These are phyloP conservation scores for Pelargonium cotyledonis DNA, from an alignment of 441 rosid species.

Conservation along the genomic window DNA sequence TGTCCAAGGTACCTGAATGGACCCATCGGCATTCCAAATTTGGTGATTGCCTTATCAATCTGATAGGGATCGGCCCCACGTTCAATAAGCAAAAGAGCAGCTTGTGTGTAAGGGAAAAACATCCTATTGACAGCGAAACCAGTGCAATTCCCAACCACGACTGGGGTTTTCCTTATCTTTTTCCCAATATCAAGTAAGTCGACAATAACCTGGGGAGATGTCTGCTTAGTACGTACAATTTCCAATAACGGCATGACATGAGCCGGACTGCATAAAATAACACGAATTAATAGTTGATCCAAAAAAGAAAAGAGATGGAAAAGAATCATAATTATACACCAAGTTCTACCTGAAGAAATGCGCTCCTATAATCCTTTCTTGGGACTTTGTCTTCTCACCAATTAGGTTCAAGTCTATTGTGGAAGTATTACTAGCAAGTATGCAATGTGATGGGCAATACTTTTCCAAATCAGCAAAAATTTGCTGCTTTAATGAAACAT, in stretches of 20 bases:
- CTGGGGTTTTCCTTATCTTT: slow-evolving; percentile 88
- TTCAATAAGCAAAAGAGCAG: slow-evolving; percentile 72
- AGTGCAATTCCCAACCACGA: slow-evolving; percentile 93
- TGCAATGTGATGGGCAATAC: slow-evolving; percentile 78
- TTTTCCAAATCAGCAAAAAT: slow-evolving; percentile 87
- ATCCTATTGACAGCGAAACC: slow-evolving; percentile 97
- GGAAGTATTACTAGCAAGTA: slow-evolving; percentile 89
- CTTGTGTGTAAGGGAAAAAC: slow-evolving; percentile 93
- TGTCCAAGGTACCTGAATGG: slow-evolving; percentile 61
- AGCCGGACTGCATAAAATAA: slow-evolving; percentile 66
- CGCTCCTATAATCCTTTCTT: slow-evolving; percentile 84
- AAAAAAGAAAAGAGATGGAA: slow-evolving; percentile 10
- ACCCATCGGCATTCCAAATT: slow-evolving; percentile 99
- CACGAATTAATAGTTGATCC: slow-evolving; percentile 16
- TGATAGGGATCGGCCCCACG: slow-evolving; percentile 72
- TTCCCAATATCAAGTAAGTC: slow-evolving; percentile 86
- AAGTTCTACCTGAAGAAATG: slow-evolving; percentile 86
- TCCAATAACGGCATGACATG: slow-evolving; percentile 96
- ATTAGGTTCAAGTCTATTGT: slow-evolving; percentile 87
- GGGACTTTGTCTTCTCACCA: slow-evolving; percentile 66
- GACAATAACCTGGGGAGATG: slow-evolving; percentile 82
- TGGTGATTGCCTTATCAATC: slow-evolving; percentile 66
- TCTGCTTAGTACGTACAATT: slow-evolving; percentile 80
- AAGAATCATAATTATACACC: not conserved
- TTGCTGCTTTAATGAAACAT: slow-evolving; percentile 80